Evolutionary conservation across 2,329 filamentous ascomycete species (phyloP).

Genomic region (Talaromyces sp.): DNA sequence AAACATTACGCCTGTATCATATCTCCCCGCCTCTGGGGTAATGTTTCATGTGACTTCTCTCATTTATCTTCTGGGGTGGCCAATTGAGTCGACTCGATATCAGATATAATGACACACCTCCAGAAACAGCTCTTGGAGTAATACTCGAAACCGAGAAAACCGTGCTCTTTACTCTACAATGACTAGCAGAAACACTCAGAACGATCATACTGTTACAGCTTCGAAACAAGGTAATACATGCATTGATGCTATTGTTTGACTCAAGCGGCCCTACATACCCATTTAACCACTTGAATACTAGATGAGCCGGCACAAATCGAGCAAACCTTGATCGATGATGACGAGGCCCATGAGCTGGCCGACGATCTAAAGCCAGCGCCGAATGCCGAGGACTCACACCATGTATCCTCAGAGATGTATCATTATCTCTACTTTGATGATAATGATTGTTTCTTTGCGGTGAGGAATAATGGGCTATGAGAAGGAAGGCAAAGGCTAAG

Average conservation of each 20-base stretch:
- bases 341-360: neutral
- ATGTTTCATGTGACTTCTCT: conserved; percentile 3
- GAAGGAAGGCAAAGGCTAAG: neutral
- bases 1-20: neutral
- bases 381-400: neutral
- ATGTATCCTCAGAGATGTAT: conserved; percentile 24
- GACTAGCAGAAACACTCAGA: neutral
- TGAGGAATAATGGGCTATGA: conserved; percentile 14
- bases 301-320: neutral
- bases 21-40: conserved; percentile 2
- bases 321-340: neutral
- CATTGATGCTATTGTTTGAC: neutral
- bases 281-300: neutral
- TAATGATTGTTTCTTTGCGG: conserved; percentile 36
- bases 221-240: neutral
- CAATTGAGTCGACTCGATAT: neutral
- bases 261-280: neutral
- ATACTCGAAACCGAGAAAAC: neutral
- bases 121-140: neutral
- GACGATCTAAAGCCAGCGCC: conserved; percentile 4
- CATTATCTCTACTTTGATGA: conserved; percentile 37
- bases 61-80: neutral
- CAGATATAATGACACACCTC: neutral
- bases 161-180: neutral
- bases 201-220: neutral